Evolutionary conservation across 306 rosid species (phyloP).

Genomic region (Cucurbita ficifolia): DNA sequence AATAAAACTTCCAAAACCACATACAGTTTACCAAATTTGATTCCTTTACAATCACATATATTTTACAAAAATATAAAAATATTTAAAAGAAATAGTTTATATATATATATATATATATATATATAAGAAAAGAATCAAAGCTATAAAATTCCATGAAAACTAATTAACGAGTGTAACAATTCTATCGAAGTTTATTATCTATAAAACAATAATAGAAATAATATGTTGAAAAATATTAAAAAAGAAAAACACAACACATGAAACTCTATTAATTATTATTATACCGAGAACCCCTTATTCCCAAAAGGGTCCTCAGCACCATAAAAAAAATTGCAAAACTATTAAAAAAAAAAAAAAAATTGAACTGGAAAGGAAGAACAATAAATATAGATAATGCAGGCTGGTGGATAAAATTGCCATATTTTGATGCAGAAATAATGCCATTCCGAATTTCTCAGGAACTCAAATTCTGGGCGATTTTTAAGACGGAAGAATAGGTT

Average conservation of each 20-base stretch:
- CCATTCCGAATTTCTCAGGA: constrained; percentile 16
- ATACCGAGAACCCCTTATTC: neutral
- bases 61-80: too few relatives aligned
- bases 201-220: too few relatives aligned
- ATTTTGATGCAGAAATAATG: neutral
- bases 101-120: too few relatives aligned
- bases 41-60: too few relatives aligned
- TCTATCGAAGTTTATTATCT: too few relatives aligned
- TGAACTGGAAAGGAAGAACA: neutral
- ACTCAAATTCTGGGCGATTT: constrained; percentile 43
- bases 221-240: neutral
- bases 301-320: neutral
- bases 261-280: neutral
- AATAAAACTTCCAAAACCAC: too few relatives aligned
- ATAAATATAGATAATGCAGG: neutral
- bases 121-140: too few relatives aligned
- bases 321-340: neutral
- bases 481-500: constrained; percentile 53
- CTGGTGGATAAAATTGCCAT: neutral
- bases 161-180: too few relatives aligned
- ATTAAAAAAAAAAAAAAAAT: neutral
- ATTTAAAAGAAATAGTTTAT: too few relatives aligned
- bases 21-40: too few relatives aligned
- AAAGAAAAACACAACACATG: neutral
- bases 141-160: too few relatives aligned